These are phyloP conservation scores for Aspergillus coremiiformis DNA, from an alignment of 495 filamentous ascomycete species.

Conservation along the genomic window DNA sequence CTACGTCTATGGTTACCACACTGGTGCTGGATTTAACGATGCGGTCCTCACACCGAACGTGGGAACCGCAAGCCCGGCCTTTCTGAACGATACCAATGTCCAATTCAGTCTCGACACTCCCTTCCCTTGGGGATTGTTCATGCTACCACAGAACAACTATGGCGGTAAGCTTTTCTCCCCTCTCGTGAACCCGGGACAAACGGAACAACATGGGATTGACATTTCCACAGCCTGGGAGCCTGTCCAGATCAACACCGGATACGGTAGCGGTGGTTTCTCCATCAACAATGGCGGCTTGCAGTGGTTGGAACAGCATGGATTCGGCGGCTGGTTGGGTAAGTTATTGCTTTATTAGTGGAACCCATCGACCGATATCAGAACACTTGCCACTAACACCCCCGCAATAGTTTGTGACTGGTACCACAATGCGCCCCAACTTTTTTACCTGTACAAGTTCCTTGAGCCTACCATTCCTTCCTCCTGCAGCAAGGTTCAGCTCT, in stretches of 20 bases:
- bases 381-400: conserved; percentile 2
- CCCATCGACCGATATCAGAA: neutral
- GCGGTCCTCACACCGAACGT: conserved; percentile 29
- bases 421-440: conserved; percentile 48
- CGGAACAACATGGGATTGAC: neutral
- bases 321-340: conserved; percentile 49
- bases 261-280: conserved; percentile 31
- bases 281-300: conserved; percentile 31
- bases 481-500: conserved; percentile 39
- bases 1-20: conserved; percentile 43
- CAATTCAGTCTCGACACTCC: conserved; percentile 29
- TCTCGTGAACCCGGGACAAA: neutral
- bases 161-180: conserved; percentile 15
- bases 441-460: conserved; percentile 34
- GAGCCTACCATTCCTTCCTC: conserved; percentile 29
- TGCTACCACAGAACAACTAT: conserved; percentile 25
- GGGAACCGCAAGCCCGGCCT: conserved; percentile 23
- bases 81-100: conserved; percentile 37
- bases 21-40: conserved; percentile 41
- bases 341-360: conserved; percentile 6
- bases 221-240: conserved; percentile 32
- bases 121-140: conserved; percentile 34
- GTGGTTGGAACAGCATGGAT: conserved; percentile 31
- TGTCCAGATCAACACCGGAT: conserved; percentile 36
- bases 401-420: conserved; percentile 47